phyloP scores from a whole-genome alignment of 2,329 filamentous ascomycete genomes.

The Hymenoscyphus occultus region DNA sequence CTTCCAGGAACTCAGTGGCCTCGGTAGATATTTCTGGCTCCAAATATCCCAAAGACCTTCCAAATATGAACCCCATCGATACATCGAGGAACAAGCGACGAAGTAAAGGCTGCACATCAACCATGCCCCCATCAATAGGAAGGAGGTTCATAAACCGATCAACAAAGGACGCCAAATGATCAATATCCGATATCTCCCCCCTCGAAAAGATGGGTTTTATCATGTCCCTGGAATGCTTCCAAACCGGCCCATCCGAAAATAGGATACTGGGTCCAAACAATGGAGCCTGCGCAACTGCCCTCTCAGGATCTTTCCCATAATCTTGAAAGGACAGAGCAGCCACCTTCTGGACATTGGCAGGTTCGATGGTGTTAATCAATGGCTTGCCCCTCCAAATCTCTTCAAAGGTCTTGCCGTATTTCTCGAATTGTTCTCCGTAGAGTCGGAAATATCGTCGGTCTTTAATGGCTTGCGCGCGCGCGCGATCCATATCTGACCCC shows the following conservation, averaged over 20 bases:
- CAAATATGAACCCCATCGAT: conserved; percentile 11
- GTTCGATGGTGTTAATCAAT: conserved; percentile 10
- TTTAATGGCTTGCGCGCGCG: background rate
- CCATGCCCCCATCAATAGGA: background rate
- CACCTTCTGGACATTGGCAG: background rate
- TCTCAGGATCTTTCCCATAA: background rate
- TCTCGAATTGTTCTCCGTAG: background rate
- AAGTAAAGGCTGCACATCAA: conserved; percentile 2
- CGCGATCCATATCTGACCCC: background rate
- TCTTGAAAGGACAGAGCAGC: background rate
- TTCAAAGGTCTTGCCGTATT: conserved; percentile 7
- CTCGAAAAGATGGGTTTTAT: background rate
- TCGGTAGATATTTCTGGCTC: background rate
- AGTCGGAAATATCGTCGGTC: background rate
- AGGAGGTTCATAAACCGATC: conserved; percentile 3
- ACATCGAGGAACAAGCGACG: conserved; percentile 7
- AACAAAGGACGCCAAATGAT: conserved; percentile 3
- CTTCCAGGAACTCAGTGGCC: conserved; percentile 4
- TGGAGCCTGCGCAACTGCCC: background rate
- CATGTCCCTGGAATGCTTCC: background rate
- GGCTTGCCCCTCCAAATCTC: background rate
- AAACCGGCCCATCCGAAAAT: conserved; percentile 3
- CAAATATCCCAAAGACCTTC: conserved; percentile 2
- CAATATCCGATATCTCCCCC: conserved; percentile 7
- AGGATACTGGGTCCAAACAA: conserved; percentile 8